Evolutionary conservation across 306 rosid genomes (phyloP).

Genomic region (Heteromeles arbutifolia): DNA sequence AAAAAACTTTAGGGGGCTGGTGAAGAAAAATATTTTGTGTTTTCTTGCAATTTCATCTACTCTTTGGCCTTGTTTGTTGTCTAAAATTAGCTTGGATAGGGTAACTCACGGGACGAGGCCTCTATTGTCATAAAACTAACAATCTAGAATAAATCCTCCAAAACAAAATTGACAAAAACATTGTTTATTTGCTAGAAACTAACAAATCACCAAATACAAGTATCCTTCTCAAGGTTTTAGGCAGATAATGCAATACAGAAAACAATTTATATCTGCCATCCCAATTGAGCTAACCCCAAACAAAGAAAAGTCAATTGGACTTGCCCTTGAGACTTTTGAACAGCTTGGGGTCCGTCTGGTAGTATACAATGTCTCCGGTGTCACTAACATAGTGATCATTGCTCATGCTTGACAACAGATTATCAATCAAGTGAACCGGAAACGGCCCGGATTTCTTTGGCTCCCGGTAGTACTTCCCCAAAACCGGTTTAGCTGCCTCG

Average conservation of each 20-base stretch:
- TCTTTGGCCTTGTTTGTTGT: too few species aligned
- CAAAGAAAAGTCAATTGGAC: slow-evolving; percentile 18
- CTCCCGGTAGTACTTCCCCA: slow-evolving; percentile 83
- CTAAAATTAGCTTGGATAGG: too few species aligned
- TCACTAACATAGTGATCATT: slow-evolving; percentile 85
- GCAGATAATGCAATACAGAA: slow-evolving; percentile 4
- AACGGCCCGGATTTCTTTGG: slow-evolving; percentile 78
- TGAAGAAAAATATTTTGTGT: background rate
- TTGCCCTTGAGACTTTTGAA: slow-evolving; percentile 29
- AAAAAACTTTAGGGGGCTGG: background rate
- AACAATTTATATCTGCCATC: background rate
- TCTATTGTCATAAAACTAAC: background rate
- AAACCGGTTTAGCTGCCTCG: slow-evolving; percentile 57
- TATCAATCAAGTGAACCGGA: slow-evolving; percentile 61
- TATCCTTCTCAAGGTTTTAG: slow-evolving; percentile 4
- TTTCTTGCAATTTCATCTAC: background rate
- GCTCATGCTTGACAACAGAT: slow-evolving; percentile 50
- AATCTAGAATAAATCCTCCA: background rate
- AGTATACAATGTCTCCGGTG: slow-evolving; percentile 60
- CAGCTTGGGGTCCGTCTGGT: slow-evolving; percentile 55
- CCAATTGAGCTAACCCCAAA: slow-evolving; percentile 2
- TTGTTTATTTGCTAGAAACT: slow-evolving; percentile 16
- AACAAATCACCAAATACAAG: slow-evolving; percentile 9
- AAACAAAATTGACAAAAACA: background rate
- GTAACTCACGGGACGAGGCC: background rate